These are phyloP conservation scores for Cryptosporidium tyzzeri DNA, from an alignment of 169 alveolate species.

Conservation along the genomic window DNA sequence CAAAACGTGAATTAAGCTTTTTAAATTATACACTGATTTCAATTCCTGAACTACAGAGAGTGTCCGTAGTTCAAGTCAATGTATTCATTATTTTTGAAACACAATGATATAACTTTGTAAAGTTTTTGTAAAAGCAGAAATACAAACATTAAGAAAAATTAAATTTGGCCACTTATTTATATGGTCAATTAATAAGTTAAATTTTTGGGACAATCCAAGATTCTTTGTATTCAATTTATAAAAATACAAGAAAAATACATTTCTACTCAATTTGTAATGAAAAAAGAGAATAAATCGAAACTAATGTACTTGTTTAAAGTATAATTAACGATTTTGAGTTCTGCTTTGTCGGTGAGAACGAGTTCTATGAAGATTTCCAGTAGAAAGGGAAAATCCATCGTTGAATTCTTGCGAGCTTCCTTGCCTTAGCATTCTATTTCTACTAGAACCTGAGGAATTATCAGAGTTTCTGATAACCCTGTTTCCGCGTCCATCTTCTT, in stretches of 20 bases:
- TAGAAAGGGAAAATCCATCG: slow-evolving; percentile 8
- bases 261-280: not conserved
- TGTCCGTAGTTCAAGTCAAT: too few relatives aligned
- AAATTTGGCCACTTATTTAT: not conserved
- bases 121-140: too few relatives aligned
- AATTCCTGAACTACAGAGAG: too few relatives aligned
- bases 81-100: too few relatives aligned
- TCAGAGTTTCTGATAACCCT: slow-evolving; percentile 53
- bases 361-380: slow-evolving; percentile 67
- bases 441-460: not conserved
- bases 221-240: not conserved
- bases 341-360: slow-evolving; percentile 58
- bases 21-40: too few relatives aligned
- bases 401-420: slow-evolving; percentile 27
- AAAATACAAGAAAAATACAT: not conserved
- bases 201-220: too few relatives aligned
- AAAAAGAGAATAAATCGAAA: not conserved
- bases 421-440: slow-evolving; percentile 68
- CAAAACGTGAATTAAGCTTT: not conserved
- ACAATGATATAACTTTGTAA: too few relatives aligned
- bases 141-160: not conserved
- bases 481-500: slow-evolving; percentile 70
- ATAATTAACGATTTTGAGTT: not conserved
- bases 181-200: not conserved
- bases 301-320: not conserved